phyloP scores from a whole-genome alignment of 208 protist species.

The Strigomonas culicis region DNA sequence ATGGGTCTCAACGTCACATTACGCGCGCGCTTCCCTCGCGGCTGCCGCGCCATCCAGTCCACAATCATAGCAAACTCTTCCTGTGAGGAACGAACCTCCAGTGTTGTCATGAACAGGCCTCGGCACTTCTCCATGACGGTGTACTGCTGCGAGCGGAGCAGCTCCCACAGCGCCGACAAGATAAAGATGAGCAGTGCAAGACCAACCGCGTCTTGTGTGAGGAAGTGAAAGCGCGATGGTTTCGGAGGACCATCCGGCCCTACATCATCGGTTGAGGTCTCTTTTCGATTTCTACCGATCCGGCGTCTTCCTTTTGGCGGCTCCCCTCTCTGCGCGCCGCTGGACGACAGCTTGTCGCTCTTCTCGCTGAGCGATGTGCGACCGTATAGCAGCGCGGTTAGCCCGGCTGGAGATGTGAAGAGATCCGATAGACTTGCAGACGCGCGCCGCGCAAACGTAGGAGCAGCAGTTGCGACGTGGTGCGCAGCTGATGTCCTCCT shows the following conservation, averaged over 20 bases:
- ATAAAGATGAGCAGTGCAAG: conserved; percentile 60
- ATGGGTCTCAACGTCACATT: conserved; percentile 76
- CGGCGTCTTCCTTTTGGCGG: not conserved
- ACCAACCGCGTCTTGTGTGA: conserved; percentile 39
- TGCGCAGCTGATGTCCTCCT: too few species aligned
- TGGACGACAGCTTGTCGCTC: not conserved
- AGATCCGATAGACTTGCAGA: conserved; percentile 26
- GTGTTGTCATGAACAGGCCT: conserved; percentile 56
- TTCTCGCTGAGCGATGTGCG: not conserved
- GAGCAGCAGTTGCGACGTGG: too few species aligned
- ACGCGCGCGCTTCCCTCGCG: conserved; percentile 38
- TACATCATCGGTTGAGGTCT: too few species aligned
- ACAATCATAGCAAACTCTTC: conserved; percentile 87
- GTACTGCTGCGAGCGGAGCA: conserved; percentile 45
- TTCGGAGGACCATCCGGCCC: too few species aligned
- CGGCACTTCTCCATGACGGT: conserved; percentile 36
- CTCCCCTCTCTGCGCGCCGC: not conserved
- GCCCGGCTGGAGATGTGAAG: conserved; percentile 57
- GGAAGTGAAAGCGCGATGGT: conserved; percentile 7
- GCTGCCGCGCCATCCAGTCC: conserved; percentile 86
- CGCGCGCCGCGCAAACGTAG: not conserved
- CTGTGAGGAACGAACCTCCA: conserved; percentile 86
- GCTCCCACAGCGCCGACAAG: conserved; percentile 69
- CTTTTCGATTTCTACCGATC: too few species aligned
- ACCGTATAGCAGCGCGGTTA: conserved; percentile 66